phyloP scores from a whole-genome alignment of 768 basidiomycete genomes.

The Pluteus cervinus region DNA sequence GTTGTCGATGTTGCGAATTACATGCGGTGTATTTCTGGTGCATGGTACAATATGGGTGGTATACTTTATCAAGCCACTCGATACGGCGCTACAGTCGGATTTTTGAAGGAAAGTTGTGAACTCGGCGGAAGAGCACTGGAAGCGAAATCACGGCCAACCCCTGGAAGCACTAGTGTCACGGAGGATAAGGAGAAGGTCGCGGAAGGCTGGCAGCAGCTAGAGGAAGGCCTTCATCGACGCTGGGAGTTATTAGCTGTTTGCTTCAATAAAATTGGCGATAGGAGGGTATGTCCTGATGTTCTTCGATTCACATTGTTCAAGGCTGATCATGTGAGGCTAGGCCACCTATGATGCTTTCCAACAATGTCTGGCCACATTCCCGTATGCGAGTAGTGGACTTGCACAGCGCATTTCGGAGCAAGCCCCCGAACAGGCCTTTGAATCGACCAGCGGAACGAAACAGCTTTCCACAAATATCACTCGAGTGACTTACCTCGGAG shows the following conservation, averaged over 20 bases:
- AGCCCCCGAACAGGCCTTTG: slow-evolving; percentile 37
- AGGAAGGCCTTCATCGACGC: slow-evolving; percentile 60
- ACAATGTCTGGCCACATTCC: slow-evolving; percentile 47
- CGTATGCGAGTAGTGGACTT: slow-evolving; percentile 40
- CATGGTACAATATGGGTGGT: slow-evolving; percentile 64
- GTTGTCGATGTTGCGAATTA: slow-evolving; percentile 42
- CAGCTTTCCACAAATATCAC: slow-evolving; percentile 61
- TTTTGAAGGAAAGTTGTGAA: slow-evolving; percentile 55
- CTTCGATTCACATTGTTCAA: slow-evolving; percentile 2
- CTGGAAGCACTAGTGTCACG: slow-evolving; percentile 5
- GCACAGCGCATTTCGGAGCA: slow-evolving; percentile 18
- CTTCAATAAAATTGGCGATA: slow-evolving; percentile 70
- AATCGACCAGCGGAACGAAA: slow-evolving; percentile 34
- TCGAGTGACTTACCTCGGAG: slow-evolving; percentile 57
- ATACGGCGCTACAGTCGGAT: slow-evolving; percentile 60
- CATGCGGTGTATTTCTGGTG: slow-evolving; percentile 64
- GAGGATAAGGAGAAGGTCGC: slow-evolving; percentile 20
- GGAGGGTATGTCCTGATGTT: slow-evolving; percentile 43
- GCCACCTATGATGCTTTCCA: slow-evolving; percentile 54
- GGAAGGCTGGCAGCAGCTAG: slow-evolving; percentile 52
- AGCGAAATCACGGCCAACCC: slow-evolving; percentile 11
- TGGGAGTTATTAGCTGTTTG: slow-evolving; percentile 83
- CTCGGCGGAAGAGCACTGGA: slow-evolving; percentile 45
- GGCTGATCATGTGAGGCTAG: slow-evolving; percentile 25
- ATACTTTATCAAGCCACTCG: slow-evolving; percentile 61